Evolutionary conservation across 306 rosid species (phyloP).

Genomic region (Sesbania bispinosa): DNA sequence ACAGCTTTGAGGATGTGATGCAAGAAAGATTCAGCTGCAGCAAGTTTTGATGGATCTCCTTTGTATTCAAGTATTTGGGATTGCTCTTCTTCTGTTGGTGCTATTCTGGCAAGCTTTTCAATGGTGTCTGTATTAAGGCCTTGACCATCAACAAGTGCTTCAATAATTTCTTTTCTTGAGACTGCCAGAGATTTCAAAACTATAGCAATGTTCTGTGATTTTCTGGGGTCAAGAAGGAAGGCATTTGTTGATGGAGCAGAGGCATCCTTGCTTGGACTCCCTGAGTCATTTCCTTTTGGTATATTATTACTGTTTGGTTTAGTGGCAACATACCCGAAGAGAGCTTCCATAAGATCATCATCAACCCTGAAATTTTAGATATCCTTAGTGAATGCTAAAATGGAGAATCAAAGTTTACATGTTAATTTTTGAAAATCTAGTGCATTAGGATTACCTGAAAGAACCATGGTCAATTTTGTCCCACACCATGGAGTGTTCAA

Average conservation of each 20-base stretch:
- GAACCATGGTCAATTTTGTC: conserved; percentile 76
- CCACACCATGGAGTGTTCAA: conserved; percentile 95
- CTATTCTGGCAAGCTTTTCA: conserved; percentile 74
- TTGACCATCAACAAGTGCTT: conserved; percentile 68
- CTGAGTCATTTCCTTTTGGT: conserved; percentile 34
- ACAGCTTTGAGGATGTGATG: conserved; percentile 61
- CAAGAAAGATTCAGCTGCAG: conserved; percentile 83
- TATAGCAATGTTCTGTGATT: conserved; percentile 88
- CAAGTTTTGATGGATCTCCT: conserved; percentile 66
- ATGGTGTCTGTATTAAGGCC: conserved; percentile 63
- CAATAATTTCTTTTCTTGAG: conserved; percentile 55
- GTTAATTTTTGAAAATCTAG: not conserved
- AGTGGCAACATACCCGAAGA: conserved; percentile 66
- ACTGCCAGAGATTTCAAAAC: conserved; percentile 63
- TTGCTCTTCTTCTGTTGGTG: conserved; percentile 74
- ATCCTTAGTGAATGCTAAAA: not conserved
- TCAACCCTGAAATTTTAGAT: conserved; percentile 58
- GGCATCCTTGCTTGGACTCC: conserved; percentile 23
- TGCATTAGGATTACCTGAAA: conserved; percentile 53
- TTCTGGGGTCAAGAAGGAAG: conserved; percentile 65
- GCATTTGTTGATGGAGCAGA: conserved; percentile 29
- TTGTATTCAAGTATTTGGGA: conserved; percentile 49
- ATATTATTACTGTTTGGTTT: conserved; percentile 35
- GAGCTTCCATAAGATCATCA: conserved; percentile 91
- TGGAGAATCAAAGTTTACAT: not conserved